These are phyloP conservation scores for Mortierella polycephala DNA, from an alignment of 371 early-diverging fungal species.

Conservation along the genomic window DNA sequence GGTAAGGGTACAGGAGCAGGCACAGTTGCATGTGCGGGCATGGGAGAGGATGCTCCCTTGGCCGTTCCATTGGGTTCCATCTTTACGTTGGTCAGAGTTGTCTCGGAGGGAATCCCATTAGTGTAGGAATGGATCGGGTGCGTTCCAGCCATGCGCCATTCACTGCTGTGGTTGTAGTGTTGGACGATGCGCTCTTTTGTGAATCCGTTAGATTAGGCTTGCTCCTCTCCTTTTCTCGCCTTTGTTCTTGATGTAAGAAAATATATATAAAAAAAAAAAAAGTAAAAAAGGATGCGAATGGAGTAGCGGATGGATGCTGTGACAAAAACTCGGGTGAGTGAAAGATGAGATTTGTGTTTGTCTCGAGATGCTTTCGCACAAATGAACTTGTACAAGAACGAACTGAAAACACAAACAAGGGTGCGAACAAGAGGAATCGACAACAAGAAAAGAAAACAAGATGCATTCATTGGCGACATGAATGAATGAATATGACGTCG, in stretches of 20 bases:
- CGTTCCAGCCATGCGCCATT: conserved; percentile 52
- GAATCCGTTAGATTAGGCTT: conserved; percentile 8
- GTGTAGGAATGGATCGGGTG: conserved; percentile 31
- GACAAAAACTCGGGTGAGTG: too few relatives aligned
- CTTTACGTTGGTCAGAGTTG: conserved; percentile 22
- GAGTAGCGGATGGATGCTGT: too few relatives aligned
- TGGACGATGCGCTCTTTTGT: not conserved
- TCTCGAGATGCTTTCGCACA: too few relatives aligned
- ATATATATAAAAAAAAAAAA: too few relatives aligned
- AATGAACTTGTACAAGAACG: too few relatives aligned
- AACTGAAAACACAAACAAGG: too few relatives aligned
- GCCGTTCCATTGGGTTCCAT: conserved; percentile 47
- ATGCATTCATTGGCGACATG: too few relatives aligned
- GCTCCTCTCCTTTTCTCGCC: conserved; percentile 2
- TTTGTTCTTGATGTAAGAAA: not conserved
- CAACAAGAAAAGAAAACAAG: too few relatives aligned
- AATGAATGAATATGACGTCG: too few relatives aligned
- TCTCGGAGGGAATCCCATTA: conserved; percentile 29
- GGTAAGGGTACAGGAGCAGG: conserved; percentile 6
- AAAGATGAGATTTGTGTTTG: too few relatives aligned
- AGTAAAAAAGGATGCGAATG: too few relatives aligned
- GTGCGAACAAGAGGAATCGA: too few relatives aligned
- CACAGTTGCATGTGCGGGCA: conserved; percentile 7
- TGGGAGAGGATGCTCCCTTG: conserved; percentile 24
- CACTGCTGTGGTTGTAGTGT: conserved; percentile 11